A percentile compares a stretch with the other conserved stretches of the same genome.
These are phyloP conservation scores for Chiua virens DNA, from an alignment of 768 basidiomycete species.

Conservation along the genomic window DNA sequence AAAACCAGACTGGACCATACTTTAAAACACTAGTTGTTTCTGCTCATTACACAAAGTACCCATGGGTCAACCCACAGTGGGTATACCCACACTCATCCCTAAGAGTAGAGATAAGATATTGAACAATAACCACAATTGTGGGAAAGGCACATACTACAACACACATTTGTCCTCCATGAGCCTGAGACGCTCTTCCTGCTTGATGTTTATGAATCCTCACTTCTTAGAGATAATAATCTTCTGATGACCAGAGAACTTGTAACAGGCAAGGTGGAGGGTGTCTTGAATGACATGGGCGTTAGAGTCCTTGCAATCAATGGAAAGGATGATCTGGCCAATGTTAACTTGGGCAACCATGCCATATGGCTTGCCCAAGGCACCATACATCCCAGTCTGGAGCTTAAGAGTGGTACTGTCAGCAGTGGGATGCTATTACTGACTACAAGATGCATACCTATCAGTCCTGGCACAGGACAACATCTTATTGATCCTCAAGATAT, in stretches of 20 bases:
- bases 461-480: constrained; percentile 99
- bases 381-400: constrained; percentile 97
- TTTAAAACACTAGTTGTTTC: no score
- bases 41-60: no score
- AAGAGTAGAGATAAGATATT: background rate
- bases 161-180: constrained; percentile 91
- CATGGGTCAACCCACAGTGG: no score
- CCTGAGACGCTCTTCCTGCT: constrained; percentile 83
- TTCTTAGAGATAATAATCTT: constrained; percentile 97
- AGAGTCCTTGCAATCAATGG: constrained; percentile 87
- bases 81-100: no score
- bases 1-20: no score
- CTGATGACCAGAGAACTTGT: constrained; percentile 99
- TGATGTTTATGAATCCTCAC: constrained; percentile 98
- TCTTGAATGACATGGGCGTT: constrained; percentile 91
- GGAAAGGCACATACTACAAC: constrained; percentile 63
- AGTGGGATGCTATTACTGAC: accelerated
- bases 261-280: constrained; percentile 94
- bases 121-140: background rate
- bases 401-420: constrained; percentile 34
- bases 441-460: constrained; percentile 66
- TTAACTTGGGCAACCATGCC: constrained; percentile 94
- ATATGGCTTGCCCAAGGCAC: constrained; percentile 99
- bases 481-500: constrained; percentile 99
- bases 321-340: constrained; percentile 94